Evolutionary conservation across 805 yeast genomes (phyloP).

Genomic region (Candida quercuum): DNA sequence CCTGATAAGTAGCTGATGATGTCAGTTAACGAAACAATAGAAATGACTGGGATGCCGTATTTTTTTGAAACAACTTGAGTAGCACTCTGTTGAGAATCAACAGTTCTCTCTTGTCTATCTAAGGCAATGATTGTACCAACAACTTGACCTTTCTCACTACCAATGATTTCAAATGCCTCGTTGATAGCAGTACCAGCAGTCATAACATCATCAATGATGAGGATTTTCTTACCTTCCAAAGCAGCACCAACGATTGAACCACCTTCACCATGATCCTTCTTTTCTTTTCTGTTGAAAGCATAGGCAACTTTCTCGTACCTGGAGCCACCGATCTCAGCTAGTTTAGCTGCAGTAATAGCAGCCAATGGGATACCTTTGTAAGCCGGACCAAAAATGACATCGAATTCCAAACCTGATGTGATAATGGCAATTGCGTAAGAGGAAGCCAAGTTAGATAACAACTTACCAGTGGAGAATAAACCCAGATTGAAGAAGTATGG

Average conservation of each 20-base stretch:
- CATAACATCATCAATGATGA: slow-evolving; percentile 95
- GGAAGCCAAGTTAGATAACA: slow-evolving; percentile 74
- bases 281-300: slow-evolving; percentile 95
- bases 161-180: slow-evolving; percentile 84
- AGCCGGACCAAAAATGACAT: slow-evolving; percentile 94
- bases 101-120: slow-evolving; percentile 88
- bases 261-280: slow-evolving; percentile 98
- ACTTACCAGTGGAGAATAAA: slow-evolving; percentile 75
- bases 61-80: slow-evolving; percentile 71
- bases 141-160: slow-evolving; percentile 60
- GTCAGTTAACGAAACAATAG: slow-evolving; percentile 73
- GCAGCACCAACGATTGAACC: slow-evolving; percentile 88
- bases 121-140: slow-evolving; percentile 87
- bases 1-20: slow-evolving; percentile 58
- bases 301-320: slow-evolving; percentile 71
- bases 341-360: slow-evolving; percentile 86
- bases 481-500: slow-evolving; percentile 96
- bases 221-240: slow-evolving; percentile 62
- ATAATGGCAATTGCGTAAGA: slow-evolving; percentile 89
- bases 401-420: slow-evolving; percentile 76
- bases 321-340: slow-evolving; percentile 85
- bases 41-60: slow-evolving; percentile 76
- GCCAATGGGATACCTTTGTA: slow-evolving; percentile 96
- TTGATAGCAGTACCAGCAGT: slow-evolving; percentile 98
- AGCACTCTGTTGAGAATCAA: slow-evolving; percentile 66